Evolutionary conservation across 176 grass and related monocot species (phyloP).

Genomic region (Eleusine coracana): DNA sequence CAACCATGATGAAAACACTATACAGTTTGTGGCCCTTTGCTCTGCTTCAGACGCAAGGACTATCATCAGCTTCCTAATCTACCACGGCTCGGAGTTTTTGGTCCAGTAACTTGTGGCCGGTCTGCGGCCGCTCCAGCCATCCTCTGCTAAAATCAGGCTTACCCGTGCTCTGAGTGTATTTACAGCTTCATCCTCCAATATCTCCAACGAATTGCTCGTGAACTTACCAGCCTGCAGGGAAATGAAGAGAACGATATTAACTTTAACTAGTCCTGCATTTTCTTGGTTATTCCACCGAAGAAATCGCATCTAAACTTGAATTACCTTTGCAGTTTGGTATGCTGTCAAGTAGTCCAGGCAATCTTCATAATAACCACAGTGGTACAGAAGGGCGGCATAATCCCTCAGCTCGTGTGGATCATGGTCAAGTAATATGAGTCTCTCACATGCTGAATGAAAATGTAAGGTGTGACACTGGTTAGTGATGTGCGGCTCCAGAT

Average conservation of each 20-base stretch:
- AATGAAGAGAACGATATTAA: not conserved
- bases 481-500: not conserved
- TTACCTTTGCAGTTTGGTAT: constrained; percentile 58
- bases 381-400: constrained; percentile 85
- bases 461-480: constrained; percentile 14
- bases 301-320: constrained; percentile 8
- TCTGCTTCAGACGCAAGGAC: not conserved
- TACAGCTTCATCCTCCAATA: constrained; percentile 61
- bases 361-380: constrained; percentile 82
- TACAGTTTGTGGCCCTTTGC: not conserved
- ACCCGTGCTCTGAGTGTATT: constrained; percentile 50
- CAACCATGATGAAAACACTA: not conserved
- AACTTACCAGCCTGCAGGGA: constrained; percentile 45
- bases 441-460: constrained; percentile 69
- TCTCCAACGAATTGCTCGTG: constrained; percentile 37
- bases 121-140: constrained; percentile 61
- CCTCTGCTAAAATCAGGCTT: constrained; percentile 72
- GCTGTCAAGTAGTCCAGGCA: constrained; percentile 65
- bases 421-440: constrained; percentile 63
- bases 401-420: constrained; percentile 67
- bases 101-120: constrained; percentile 61
- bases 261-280: not conserved
- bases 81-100: constrained; percentile 77
- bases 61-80: constrained; percentile 36
- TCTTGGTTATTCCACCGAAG: not conserved